Base-by-base conservation (phyloP, 2,329 filamentous ascomycete genomes). In the Paecilomyces dactylethromorphus region DNA sequence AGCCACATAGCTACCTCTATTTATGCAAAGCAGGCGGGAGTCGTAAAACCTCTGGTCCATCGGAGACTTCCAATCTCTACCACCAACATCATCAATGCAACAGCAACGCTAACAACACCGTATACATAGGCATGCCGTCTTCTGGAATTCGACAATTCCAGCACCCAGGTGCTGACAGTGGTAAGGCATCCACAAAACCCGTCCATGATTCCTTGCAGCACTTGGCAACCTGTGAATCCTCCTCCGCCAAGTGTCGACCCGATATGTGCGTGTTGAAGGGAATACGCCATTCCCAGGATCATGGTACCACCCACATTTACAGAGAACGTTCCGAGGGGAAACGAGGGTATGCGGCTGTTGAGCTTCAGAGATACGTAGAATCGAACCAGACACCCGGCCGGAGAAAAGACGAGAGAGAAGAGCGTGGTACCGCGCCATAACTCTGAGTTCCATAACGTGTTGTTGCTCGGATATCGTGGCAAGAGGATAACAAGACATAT, bases 251-350 rank as follows among this genome's bases (percentile, higher is more conserved):
- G 63, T 0, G 78, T 79, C 0, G 78, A 79, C 2, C 56, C 61
- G 13, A 76, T 67, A 29, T 62, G 62, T 4, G 83, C 76, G 66
- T 91, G 90, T 60, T 90, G 88, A 50, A 95, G 76, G 66, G 92
- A 88, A 78, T 84, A 95, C 6, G 84, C 81, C 82, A 90, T 87
- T 18, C 84, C 91, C 45, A 94, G 73, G 18, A 95, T 74, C 0
- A 81, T 82, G 0, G 90, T 91, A 15, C 91, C 92, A 12, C 86
- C 69, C 1, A 93, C 77, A 66, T 96, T 96, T 53, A 88, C 90
- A 0, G 78, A 76, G 66, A 96, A 95, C 0, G 92, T 96, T 10
- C 92, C 92, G 0, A 95, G 71, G 0, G 92, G 92, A 64, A 96
- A 96, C 0, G 82, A 78, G 0, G 84, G 70, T 0, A 84, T 66